Evolutionary conservation across 306 rosid species (phyloP).

Genomic region (Mucuna pruriens): DNA sequence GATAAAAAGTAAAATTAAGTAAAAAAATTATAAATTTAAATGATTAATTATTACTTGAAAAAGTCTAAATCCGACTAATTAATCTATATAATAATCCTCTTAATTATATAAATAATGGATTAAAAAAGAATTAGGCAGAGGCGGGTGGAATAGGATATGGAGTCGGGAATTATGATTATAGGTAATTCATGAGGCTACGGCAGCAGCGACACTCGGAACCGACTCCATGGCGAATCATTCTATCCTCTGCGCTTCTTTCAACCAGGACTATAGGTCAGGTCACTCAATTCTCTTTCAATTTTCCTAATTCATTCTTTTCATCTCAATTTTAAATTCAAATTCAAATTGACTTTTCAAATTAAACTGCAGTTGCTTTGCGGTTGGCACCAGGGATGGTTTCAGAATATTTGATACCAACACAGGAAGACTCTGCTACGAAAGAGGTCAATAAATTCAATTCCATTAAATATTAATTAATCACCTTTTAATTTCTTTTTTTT

Average conservation of each 20-base stretch:
- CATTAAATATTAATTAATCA: background rate
- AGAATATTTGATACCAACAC: conserved; percentile 76
- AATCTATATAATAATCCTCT: too few species aligned
- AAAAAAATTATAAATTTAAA: too few species aligned
- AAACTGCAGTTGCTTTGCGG: conserved; percentile 84
- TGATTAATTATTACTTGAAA: too few species aligned
- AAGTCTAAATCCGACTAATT: too few species aligned
- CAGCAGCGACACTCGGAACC: background rate
- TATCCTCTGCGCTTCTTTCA: conserved; percentile 87
- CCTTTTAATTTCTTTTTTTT: background rate
- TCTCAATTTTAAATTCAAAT: background rate
- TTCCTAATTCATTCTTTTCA: background rate
- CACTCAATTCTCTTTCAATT: background rate
- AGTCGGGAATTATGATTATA: background rate
- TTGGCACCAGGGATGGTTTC: conserved; percentile 85
- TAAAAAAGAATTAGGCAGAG: background rate
- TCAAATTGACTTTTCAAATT: too few species aligned
- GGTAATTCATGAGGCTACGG: background rate
- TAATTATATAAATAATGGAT: background rate
- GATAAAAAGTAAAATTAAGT: too few species aligned
- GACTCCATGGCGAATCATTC: conserved; percentile 62
- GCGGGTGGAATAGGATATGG: background rate
- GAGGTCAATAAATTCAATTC: conserved; percentile 54
- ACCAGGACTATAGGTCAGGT: conserved; percentile 84
- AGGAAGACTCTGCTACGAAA: conserved; percentile 79